These are phyloP conservation scores for Skeletonema menzelii DNA, from an alignment of 108 stramenopile genomes.

Conservation along the genomic window DNA sequence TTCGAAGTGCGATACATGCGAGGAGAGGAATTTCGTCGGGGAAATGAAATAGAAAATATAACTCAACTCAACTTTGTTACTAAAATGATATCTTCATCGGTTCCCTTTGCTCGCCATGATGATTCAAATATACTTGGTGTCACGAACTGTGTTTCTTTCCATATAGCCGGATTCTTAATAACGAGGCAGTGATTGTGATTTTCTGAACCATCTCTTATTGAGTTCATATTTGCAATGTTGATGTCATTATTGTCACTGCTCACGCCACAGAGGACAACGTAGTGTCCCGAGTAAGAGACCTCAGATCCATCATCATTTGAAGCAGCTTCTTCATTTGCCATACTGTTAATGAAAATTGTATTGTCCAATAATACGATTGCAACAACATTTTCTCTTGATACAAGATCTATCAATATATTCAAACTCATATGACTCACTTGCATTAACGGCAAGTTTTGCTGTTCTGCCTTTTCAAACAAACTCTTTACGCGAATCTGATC, in stretches of 20 bases:
- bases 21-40: neutral
- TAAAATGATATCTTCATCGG: constrained; percentile 81
- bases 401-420: constrained; percentile 45
- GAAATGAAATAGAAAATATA: neutral
- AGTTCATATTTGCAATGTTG: constrained; percentile 16
- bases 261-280: constrained; percentile 68
- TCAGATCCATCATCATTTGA: neutral
- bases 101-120: constrained; percentile 73
- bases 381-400: constrained; percentile 53
- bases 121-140: constrained; percentile 52
- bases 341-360: constrained; percentile 24
- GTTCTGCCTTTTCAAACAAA: constrained; percentile 22
- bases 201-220: neutral
- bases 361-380: constrained; percentile 80
- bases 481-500: constrained; percentile 60
- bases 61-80: constrained; percentile 13
- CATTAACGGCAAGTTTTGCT: constrained; percentile 29
- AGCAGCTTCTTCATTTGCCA: neutral
- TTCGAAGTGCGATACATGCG: neutral
- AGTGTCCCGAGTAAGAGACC: constrained; percentile 63
- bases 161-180: constrained; percentile 45
- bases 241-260: constrained; percentile 43
- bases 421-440: constrained; percentile 34
- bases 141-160: constrained; percentile 37
- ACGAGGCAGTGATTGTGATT: constrained; percentile 35